phyloP scores from a whole-genome alignment of 169 alveolate species.

The Miamiensis avidus region DNA sequence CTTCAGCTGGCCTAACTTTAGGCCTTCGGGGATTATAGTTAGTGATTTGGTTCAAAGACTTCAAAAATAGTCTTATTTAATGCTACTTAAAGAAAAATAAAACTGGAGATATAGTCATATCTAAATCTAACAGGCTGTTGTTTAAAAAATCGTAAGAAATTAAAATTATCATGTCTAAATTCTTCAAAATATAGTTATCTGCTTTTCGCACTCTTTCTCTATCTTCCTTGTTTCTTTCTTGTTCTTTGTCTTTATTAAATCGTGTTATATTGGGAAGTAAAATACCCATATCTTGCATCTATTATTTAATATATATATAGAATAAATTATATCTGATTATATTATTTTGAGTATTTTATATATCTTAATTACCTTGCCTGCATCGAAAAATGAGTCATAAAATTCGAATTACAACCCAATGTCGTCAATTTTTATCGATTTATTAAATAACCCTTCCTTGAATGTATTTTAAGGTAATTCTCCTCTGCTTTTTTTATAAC shows the following conservation, averaged over 20 bases:
- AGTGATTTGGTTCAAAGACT: not conserved
- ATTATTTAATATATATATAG: no score
- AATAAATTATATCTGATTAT: not conserved
- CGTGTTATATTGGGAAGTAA: not conserved
- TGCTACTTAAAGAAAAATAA: not conserved
- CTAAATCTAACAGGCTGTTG: not conserved
- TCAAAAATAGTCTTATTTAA: not conserved
- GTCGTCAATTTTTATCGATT: not conserved
- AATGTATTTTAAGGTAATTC: not conserved
- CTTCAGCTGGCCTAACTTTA: not conserved
- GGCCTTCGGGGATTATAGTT: not conserved
- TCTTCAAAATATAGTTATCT: not conserved
- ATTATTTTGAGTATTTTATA: no score
- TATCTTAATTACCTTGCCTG: not conserved
- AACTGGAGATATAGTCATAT: not conserved
- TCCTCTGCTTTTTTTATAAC: not conserved
- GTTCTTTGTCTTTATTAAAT: no score
- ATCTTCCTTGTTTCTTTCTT: not conserved
- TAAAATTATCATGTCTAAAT: not conserved
- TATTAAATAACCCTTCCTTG: not conserved
- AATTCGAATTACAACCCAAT: not conserved
- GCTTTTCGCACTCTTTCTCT: not conserved
- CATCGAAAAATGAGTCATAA: not conserved
- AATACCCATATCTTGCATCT: not conserved
- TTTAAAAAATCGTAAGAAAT: not conserved